Percentiles rank a stretch among this genome's conserved stretches.
Evolutionary conservation across 2,329 filamentous ascomycete species (phyloP).

Genomic region (Cladosporium phlei): DNA sequence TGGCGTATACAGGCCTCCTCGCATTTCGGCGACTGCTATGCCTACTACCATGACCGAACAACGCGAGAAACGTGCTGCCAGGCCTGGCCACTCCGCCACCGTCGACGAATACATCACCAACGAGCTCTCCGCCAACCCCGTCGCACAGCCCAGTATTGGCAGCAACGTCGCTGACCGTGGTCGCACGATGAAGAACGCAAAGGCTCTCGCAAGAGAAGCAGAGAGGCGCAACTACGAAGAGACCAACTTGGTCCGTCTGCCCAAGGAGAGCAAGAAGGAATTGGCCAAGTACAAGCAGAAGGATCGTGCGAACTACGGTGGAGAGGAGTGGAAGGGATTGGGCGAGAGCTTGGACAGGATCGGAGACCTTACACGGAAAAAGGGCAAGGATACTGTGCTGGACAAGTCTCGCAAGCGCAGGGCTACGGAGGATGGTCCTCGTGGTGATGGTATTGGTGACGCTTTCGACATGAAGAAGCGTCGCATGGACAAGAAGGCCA

Average conservation of each 20-base stretch:
- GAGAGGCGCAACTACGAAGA: conserved; percentile 88
- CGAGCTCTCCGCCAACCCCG: conserved; percentile 75
- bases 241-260: conserved; percentile 81
- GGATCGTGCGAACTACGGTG: conserved; percentile 63
- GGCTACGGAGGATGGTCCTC: conserved; percentile 65
- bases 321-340: conserved; percentile 86
- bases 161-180: conserved; percentile 76
- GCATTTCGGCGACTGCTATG: conserved; percentile 82
- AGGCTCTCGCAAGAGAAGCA: conserved; percentile 70
- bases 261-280: conserved; percentile 84
- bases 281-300: conserved; percentile 53
- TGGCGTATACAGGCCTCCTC: conserved; percentile 83
- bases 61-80: conserved; percentile 54
- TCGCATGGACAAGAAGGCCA: conserved; percentile 38
- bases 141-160: conserved; percentile 85
- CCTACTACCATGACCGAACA: conserved; percentile 48
- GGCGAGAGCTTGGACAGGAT: conserved; percentile 84
- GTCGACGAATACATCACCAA: conserved; percentile 88
- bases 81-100: conserved; percentile 69
- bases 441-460: conserved; percentile 65
- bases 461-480: conserved; percentile 67
- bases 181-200: conserved; percentile 69
- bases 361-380: conserved; percentile 71
- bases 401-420: conserved; percentile 87
- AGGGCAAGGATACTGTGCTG: conserved; percentile 55